Percentiles rank a stretch among this genome's conserved stretches.
Evolutionary conservation across 352 stramenopile genomes (phyloP).

Genomic region (Blastocystis sp.): DNA sequence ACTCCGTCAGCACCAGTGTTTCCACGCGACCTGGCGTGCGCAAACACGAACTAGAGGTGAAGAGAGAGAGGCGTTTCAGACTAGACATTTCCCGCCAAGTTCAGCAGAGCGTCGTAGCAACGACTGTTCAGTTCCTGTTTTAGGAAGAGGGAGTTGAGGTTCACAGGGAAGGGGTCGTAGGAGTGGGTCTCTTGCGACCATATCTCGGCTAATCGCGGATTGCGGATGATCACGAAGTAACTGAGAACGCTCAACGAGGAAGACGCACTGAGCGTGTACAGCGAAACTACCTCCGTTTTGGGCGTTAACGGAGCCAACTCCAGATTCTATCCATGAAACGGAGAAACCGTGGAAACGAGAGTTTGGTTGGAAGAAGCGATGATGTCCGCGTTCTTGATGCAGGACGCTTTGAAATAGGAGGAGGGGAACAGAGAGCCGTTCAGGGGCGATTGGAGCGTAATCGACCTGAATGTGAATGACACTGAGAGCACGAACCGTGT

Average conservation of each 20-base stretch:
- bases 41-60: slow-evolving; percentile 7
- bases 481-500: not conserved
- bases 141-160: not conserved
- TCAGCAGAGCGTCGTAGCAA: slow-evolving; percentile 18
- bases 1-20: not conserved
- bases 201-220: not conserved
- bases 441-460: slow-evolving; percentile 31
- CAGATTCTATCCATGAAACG: not conserved
- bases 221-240: not conserved
- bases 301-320: not conserved
- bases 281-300: not conserved
- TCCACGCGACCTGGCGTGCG: not conserved
- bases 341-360: not conserved
- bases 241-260: slow-evolving; percentile 9
- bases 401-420: not conserved
- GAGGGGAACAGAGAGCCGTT: not conserved
- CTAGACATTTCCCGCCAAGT: slow-evolving; percentile 29
- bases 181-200: not conserved
- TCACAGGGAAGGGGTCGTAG: not conserved
- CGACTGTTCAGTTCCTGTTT: not conserved
- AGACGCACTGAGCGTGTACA: slow-evolving; percentile 10
- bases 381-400: not conserved
- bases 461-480: not conserved
- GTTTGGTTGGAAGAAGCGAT: slow-evolving; percentile 11
- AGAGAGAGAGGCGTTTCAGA: no score